Base-by-base conservation (phyloP, 208 protist genomes). In the Wallacemonas sp. region DNA sequence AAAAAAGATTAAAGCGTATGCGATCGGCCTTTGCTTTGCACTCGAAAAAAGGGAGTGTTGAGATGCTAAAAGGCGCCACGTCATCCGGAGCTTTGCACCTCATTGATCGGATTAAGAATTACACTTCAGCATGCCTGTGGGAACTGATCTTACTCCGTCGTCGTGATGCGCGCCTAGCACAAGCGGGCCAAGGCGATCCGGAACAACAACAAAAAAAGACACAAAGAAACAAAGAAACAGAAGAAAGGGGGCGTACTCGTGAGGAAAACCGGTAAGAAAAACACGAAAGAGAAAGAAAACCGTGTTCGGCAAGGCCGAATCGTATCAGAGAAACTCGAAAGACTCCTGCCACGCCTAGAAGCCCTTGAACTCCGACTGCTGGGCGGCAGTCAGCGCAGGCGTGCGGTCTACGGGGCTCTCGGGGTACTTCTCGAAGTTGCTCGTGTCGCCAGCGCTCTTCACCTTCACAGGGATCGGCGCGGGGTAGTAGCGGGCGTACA, bases 401-500 rank as follows among this genome's bases (percentile, higher is more conserved):
- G 47, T 62, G 31, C 81, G 80, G 72, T 93, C 84, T 31, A 90
- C 84, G 5, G 76, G 72, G 58, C 83, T 93, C 42, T 96, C 87
- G 46, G 90, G 85, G 72, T 93, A 94, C 62, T 79, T 72, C 71
- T 94, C 90, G 70, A 96, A 96, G 76, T 96, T 92, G 70, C 86
- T 93, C 59, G 87, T 91, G 63, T 95, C 90, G 39, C 85, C 90
- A n/a, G 84, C 49, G 60, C 69, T 88, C 60, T 77, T 78, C 66
- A 86, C 75, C 70, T 87, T 86, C 49, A 95, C 82, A 30, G 84
- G 80, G 53, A 93, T 95, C 42, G 89, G 89, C 30, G 89, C 86
- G 26, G 83, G 86, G 62, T 91, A 91, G 58, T 93, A 79, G 60
- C 86, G 82, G 38, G 74, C 68, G 55, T 86, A 90, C 56, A 95